phyloP scores from a whole-genome alignment of 352 stramenopile genomes.

The Phytophthora citricola region DNA sequence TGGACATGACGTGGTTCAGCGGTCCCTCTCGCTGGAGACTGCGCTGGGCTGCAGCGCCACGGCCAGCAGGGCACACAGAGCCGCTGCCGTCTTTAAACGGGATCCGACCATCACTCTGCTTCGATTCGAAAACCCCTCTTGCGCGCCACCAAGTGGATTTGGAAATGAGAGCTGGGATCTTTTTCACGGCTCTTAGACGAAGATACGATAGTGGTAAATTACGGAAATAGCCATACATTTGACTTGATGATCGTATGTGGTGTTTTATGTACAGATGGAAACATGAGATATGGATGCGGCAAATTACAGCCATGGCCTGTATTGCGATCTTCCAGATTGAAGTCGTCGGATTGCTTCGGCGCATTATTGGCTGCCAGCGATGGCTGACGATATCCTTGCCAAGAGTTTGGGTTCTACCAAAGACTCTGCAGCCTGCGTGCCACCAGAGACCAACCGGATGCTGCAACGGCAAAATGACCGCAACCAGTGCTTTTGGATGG shows the following conservation, averaged over 20 bases:
- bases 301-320: conserved; percentile 16
- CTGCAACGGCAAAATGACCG: no score
- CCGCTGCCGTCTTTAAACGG: conserved; percentile 25
- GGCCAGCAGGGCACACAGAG: conserved; percentile 30
- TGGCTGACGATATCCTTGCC: conserved; percentile 8
- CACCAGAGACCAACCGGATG: not conserved
- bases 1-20: no score
- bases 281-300: conserved; percentile 13
- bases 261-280: not conserved
- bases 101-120: conserved; percentile 33
- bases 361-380: conserved; percentile 15
- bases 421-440: not conserved
- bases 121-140: conserved; percentile 12
- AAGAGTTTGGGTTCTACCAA: no score
- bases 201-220: conserved; percentile 20
- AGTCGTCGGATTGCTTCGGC: conserved; percentile 10
- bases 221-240: conserved; percentile 6
- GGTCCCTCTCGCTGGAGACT: conserved; percentile 1
- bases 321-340: conserved; percentile 31
- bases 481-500: conserved; percentile 9
- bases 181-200: conserved; percentile 12
- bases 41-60: conserved; percentile 23
- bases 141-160: conserved; percentile 20
- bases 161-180: conserved; percentile 31
- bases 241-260: conserved; percentile 1